Base-by-base conservation (phyloP, 2,329 filamentous ascomycete species). In the Trichoderma breve region DNA sequence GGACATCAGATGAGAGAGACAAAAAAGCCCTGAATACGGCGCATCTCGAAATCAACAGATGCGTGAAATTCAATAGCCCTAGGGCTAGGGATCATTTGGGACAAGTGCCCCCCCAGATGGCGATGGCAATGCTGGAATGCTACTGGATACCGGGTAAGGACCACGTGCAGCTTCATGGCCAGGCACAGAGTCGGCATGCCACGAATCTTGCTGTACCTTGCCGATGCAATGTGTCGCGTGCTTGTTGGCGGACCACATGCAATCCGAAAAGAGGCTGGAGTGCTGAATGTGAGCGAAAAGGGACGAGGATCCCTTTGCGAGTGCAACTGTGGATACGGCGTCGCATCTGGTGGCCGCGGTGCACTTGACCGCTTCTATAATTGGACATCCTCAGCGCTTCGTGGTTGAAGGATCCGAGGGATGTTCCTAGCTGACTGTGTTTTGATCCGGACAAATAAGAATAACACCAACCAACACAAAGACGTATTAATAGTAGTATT, bases 401-500 rank as follows among this genome's bases (percentile, higher is more conserved):
- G 15, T 12, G 64, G 34, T 18, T 21, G 34, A 43, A 34, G 15
- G 14, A 68, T 43, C n/a, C 26, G 32, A 34, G 53, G 36, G 36
- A 43, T 43, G 65, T 39, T 43, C 34, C 18, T 43, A 12, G 36
- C 55, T 58, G 47, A 51, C 62, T 30, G 65, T 53, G n/a, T 28
- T 47, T 39, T 55, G 43, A 15, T 32, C 21, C 24, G 12, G 12
- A 6, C 24, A 43, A 60, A 55, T 30, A 39, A 28, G 36, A 34
- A 43, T 24, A 24, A 24, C 15, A 47, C 39, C 30, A 57, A 71
- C 32, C 32, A 61, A 63, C 57, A 64, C 36, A 57, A 57, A 65
- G 43, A 32, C 39, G 36, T 60, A 71, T 71, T 71, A 71, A 71
- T 71, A 66, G 70, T 61, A 61, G 62, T 72, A 72, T 70, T 72